Base-by-base conservation (phyloP, 2,329 filamentous ascomycete species). In the Penicillium brevicompactum region DNA sequence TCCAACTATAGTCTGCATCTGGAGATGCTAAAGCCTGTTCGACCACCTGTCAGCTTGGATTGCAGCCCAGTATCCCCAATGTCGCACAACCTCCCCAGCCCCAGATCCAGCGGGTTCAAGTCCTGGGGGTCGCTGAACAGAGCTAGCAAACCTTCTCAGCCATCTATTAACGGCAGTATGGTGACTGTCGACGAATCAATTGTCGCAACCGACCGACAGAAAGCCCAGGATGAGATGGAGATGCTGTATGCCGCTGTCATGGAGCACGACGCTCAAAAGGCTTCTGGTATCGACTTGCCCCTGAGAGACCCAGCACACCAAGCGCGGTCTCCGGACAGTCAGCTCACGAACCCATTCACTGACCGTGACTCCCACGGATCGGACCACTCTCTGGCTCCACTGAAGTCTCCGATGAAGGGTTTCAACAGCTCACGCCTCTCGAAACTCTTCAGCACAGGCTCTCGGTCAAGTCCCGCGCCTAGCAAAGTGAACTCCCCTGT, bases 221-320 rank as follows among this genome's bases (percentile, higher is more conserved):
- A 88, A 78, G 87, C 90, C 60, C 87, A 94, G 73, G 82, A 87
- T 61, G 90, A 96, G 71, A 86, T 97, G 74, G 92, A 96, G 73
- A 86, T 90, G 66, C 86, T 97, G 71, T 97, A 97, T 76, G 91
- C 87, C 58, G 89, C 92, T 63, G 92, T 96, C 60, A 89, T 96
- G 87, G 91, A 92, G 72, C 90, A 96, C 65, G 92, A 97, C 61
- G 82, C 80, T 44, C 76, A 78, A 59, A 81, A 78, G 57, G 65
- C 69, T 13, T 62, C 68, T 1, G 62, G 56, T 10, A 43, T 65
- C 6, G 58, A 67, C 21, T 53, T 65, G 45, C 53, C 60, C 11
- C 55, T 53, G 34, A 57, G 60, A 18, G 50, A 62, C 44, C 47
- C 49, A 32, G 56, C 65, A 8, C 58, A 62, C 3, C 55, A 64